phyloP scores from a whole-genome alignment of 441 rosid genomes.

The Gossypium armourianum region DNA sequence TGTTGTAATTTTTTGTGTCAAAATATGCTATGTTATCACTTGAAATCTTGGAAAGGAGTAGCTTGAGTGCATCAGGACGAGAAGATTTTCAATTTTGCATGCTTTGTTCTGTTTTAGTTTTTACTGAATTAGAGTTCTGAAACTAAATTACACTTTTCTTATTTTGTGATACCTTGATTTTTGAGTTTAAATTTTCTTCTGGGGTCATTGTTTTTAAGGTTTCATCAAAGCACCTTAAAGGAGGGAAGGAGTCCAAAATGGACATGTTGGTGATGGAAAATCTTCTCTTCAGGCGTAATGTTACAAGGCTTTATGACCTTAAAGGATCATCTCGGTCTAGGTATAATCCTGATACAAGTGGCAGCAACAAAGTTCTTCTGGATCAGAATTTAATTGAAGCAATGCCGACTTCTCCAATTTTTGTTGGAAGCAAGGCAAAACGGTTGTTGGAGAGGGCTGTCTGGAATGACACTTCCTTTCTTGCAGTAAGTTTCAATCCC shows the following conservation, averaged over 20 bases:
- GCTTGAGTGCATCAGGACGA: neutral
- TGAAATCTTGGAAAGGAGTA: neutral
- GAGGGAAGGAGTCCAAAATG: conserved; percentile 60
- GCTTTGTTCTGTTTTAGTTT: neutral
- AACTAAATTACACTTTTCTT: neutral
- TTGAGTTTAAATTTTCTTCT: neutral
- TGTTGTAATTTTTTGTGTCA: neutral
- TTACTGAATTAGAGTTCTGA: neutral
- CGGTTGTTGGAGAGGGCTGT: conserved; percentile 63
- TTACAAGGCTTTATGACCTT: conserved; percentile 50
- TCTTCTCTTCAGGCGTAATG: conserved; percentile 51
- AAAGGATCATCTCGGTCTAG: conserved; percentile 68
- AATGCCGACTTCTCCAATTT: conserved; percentile 68
- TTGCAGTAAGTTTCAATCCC: conserved; percentile 39
- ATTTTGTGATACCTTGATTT: neutral
- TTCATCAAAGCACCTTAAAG: conserved; percentile 47
- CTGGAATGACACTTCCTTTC: conserved; percentile 67
- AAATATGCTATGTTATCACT: neutral
- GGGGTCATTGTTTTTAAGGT: conserved; percentile 32
- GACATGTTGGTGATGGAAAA: conserved; percentile 73
- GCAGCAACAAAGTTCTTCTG: conserved; percentile 53
- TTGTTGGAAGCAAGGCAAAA: conserved; percentile 64
- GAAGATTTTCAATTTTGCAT: neutral
- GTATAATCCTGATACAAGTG: conserved; percentile 59
- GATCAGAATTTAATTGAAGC: conserved; percentile 69